These are phyloP conservation scores for Podosphaera leucotricha DNA, from an alignment of 2,329 filamentous ascomycete genomes.

Conservation along the genomic window DNA sequence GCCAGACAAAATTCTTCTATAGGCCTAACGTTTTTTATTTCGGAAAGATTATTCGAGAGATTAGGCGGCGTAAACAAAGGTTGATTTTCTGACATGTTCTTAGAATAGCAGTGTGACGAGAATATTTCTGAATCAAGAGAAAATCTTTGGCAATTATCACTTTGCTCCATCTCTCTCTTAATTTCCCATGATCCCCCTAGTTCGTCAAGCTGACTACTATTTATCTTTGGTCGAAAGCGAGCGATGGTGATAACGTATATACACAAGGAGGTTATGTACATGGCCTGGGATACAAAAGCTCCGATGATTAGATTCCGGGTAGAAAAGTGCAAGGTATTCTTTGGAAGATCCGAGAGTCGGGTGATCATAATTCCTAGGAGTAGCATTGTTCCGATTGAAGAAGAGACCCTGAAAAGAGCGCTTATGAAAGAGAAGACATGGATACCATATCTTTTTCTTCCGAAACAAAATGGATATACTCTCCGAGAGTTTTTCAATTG, in stretches of 20 bases:
- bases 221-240: slow-evolving; percentile 8
- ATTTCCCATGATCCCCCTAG: neutral
- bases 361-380: slow-evolving; percentile 9
- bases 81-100: neutral
- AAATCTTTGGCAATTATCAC: neutral
- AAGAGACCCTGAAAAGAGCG: slow-evolving; percentile 9
- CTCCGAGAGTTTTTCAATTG: slow-evolving; percentile 12
- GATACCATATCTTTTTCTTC: slow-evolving; percentile 10
- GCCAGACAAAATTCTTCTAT: neutral
- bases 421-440: slow-evolving; percentile 12
- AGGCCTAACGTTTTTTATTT: neutral
- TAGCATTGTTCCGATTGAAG: slow-evolving; percentile 10
- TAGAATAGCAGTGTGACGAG: neutral
- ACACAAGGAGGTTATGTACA: slow-evolving; percentile 10
- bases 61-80: neutral
- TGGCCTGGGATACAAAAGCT: slow-evolving; percentile 13
- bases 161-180: neutral
- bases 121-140: neutral
- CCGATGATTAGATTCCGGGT: slow-evolving; percentile 8
- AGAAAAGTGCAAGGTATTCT: slow-evolving; percentile 5
- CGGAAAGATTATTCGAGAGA: neutral
- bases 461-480: slow-evolving; percentile 10
- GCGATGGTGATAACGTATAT: slow-evolving; percentile 13
- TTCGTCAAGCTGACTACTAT: slow-evolving; percentile 4
- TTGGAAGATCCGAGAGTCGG: slow-evolving; percentile 6